These are phyloP conservation scores for Solanum dulcamara DNA, from an alignment of 257 asterid species.

Conservation along the genomic window DNA sequence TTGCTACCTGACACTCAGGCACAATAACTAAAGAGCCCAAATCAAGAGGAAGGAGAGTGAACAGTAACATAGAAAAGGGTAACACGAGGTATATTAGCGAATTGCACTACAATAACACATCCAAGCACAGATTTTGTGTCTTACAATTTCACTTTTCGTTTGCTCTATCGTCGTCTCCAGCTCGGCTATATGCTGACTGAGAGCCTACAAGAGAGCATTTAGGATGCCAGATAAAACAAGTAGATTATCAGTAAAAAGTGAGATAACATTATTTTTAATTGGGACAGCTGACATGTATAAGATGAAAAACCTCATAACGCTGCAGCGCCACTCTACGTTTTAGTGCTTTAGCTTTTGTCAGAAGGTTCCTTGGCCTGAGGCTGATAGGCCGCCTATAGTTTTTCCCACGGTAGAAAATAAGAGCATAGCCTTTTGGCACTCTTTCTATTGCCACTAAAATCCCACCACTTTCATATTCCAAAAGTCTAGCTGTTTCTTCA, in stretches of 20 bases:
- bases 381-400: slow-evolving; percentile 75
- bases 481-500: slow-evolving; percentile 89
- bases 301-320: slow-evolving; percentile 68
- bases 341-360: slow-evolving; percentile 94
- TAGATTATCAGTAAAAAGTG: background rate
- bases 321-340: slow-evolving; percentile 95
- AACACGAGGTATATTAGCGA: background rate
- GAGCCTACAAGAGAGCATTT: slow-evolving; percentile 47
- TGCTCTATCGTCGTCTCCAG: slow-evolving; percentile 74
- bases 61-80: background rate
- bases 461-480: slow-evolving; percentile 97
- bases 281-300: slow-evolving; percentile 8
- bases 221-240: slow-evolving; percentile 6
- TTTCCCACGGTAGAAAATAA: slow-evolving; percentile 93
- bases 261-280: background rate
- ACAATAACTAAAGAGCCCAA: background rate
- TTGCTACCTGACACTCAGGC: background rate
- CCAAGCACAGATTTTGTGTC: slow-evolving; percentile 12
- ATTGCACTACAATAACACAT: background rate
- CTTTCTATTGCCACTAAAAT: slow-evolving; percentile 76
- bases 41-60: background rate
- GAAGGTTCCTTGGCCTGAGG: slow-evolving; percentile 93
- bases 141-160: slow-evolving; percentile 59
- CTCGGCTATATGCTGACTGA: slow-evolving; percentile 87
- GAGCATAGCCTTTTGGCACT: slow-evolving; percentile 78